Evolutionary conservation across 768 basidiomycete genomes (phyloP), one percentile per base, ranked within the genome.

Genomic region (Tulasnella sp.): DNA sequence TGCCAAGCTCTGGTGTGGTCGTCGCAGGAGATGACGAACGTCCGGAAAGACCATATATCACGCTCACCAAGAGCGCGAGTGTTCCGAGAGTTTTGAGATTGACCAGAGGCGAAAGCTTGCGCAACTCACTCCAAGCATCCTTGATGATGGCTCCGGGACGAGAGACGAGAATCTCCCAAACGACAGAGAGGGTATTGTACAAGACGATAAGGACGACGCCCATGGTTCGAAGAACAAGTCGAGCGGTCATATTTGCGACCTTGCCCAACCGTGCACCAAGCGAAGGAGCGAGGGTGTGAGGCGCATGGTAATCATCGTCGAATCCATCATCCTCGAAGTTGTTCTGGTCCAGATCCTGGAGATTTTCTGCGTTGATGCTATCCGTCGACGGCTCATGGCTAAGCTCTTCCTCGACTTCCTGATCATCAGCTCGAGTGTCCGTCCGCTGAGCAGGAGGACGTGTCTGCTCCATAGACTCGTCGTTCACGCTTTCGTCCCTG

Each of bases 201-300:
- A 43, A 42, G 21, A 63, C 45, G 44, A 60, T 34, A 1, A 59
- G 15, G 13, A 60, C 23, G 32, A 52, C 30, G 26, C 29, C 47
- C 21, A 73, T 70, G 43, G 77, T 43, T 27, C 56, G 34, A 56
- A 63, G 55, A 27, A 68, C 49, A 8, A 65, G 29, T 45, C 67
- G 66, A 38, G 73, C 61, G 4, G 70, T 54, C 51, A 68, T 64
- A 47, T 80, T 75, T 38, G 80, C 78, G 10, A 72, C 61, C 32
- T 67, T 67, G 1, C 78, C 78, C 0, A 80, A 69, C 17, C 74
- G 56, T 3, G 75, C 75, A 21, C 79, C 78, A n/a, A 78, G 68
- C 0, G 77, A 78, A 66, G 77, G 77, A 19, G 68, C 27, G n/a
- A 9, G 55, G 23, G 21, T 17, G 34, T 59, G 21, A 27, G 48